phyloP scores from a whole-genome alignment of 441 rosid species.

The Adansonia grandidieri region DNA sequence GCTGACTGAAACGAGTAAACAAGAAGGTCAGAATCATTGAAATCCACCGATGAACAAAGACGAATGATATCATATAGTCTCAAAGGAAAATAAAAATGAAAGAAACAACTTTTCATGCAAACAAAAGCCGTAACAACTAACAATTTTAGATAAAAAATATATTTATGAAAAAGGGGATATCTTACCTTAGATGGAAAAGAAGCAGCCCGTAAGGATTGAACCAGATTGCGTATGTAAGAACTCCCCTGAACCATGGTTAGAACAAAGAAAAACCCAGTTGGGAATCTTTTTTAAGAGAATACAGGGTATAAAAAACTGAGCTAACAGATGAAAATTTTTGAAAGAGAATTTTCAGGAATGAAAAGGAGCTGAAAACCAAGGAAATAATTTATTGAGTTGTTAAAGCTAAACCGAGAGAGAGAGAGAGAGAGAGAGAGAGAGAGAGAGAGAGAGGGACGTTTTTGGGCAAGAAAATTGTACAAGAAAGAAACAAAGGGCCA shows the following conservation, averaged over 20 bases:
- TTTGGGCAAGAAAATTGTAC: not conserved
- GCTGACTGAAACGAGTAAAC: not conserved
- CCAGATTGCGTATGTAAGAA: conserved; percentile 8
- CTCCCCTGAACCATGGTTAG: conserved; percentile 3
- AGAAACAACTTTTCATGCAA: conserved; percentile 3
- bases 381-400: not conserved
- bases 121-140: not conserved
- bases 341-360: not conserved
- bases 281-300: not conserved
- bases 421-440: too few relatives aligned
- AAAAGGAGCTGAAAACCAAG: not conserved
- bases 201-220: not conserved
- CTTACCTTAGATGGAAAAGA: conserved; percentile 21
- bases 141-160: not conserved
- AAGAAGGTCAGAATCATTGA: not conserved
- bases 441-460: too few relatives aligned
- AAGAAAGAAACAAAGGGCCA: not conserved
- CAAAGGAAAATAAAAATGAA: not conserved
- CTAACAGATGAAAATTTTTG: not conserved
- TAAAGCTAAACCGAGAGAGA: not conserved
- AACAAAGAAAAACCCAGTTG: not conserved
- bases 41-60: not conserved
- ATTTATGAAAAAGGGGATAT: not conserved
- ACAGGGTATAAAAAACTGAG: too few relatives aligned
- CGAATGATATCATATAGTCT: not conserved